Percentiles rank a stretch among this genome's conserved stretches.
These are phyloP conservation scores for Xylaria grammica DNA, from an alignment of 495 filamentous ascomycete genomes.

Conservation along the genomic window DNA sequence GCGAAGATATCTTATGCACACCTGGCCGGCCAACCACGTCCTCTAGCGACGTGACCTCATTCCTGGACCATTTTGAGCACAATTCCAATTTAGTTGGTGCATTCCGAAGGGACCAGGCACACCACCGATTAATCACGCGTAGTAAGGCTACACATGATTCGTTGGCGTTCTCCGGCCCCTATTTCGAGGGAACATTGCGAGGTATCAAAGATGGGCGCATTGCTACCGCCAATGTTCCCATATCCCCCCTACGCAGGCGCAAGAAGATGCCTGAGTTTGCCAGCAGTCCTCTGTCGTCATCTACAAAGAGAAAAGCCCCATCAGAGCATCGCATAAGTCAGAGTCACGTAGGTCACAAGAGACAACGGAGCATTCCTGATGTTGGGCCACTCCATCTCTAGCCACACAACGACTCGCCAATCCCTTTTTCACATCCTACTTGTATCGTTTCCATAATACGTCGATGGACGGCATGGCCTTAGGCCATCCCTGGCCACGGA, in stretches of 20 bases:
- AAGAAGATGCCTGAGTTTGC: slow-evolving; percentile 46
- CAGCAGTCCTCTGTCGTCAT: slow-evolving; percentile 45
- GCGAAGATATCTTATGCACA: slow-evolving; percentile 55
- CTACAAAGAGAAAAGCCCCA: slow-evolving; percentile 57
- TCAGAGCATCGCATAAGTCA: slow-evolving; percentile 43
- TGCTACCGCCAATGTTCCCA: slow-evolving; percentile 58
- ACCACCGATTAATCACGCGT: slow-evolving; percentile 70
- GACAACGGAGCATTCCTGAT: slow-evolving; percentile 55
- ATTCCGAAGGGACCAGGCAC: slow-evolving; percentile 78
- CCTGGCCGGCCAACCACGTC: slow-evolving; percentile 56
- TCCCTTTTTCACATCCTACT: slow-evolving; percentile 11
- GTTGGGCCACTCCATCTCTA: slow-evolving; percentile 36
- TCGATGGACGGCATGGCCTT: slow-evolving; percentile 41
- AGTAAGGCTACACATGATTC: slow-evolving; percentile 60
- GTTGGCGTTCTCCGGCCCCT: slow-evolving; percentile 59
- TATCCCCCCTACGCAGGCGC: slow-evolving; percentile 57
- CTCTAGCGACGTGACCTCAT: slow-evolving; percentile 54
- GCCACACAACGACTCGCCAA: background rate
- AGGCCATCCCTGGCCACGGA: slow-evolving; percentile 40
- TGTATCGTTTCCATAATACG: slow-evolving; percentile 31
- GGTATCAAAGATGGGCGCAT: slow-evolving; percentile 62
- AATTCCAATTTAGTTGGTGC: slow-evolving; percentile 71
- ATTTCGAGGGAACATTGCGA: slow-evolving; percentile 52
- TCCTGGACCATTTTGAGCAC: slow-evolving; percentile 69
- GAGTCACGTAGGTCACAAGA: slow-evolving; percentile 53